Evolutionary conservation across 2,329 filamentous ascomycete species (phyloP).

Genomic region (Dothideomycetes sp.): DNA sequence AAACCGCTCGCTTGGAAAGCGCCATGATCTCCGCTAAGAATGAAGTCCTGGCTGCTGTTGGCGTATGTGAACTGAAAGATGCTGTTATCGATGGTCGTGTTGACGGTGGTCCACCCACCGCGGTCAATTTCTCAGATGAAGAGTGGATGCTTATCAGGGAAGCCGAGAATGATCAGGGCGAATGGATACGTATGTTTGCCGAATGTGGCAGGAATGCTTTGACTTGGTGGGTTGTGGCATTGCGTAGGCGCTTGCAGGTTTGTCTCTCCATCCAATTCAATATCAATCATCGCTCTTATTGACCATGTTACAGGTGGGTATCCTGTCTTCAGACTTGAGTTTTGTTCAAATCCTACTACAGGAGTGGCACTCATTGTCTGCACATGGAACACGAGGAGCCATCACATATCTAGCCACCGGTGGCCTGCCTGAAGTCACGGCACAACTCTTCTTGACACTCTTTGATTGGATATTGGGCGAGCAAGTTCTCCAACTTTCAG

Average conservation of each 20-base stretch:
- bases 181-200: slow-evolving; percentile 8
- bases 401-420: slow-evolving; percentile 1
- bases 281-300: neutral
- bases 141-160: slow-evolving; percentile 11
- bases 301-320: slow-evolving; percentile 1
- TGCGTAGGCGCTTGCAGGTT: slow-evolving; percentile 14
- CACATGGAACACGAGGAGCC: neutral
- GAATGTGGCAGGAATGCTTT: slow-evolving; percentile 4
- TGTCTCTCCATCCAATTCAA: neutral
- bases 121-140: neutral
- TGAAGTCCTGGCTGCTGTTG: slow-evolving; percentile 38
- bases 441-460: slow-evolving; percentile 2
- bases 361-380: slow-evolving; percentile 1
- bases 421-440: slow-evolving; percentile 2
- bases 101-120: neutral
- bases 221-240: slow-evolving; percentile 14
- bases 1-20: slow-evolving; percentile 31
- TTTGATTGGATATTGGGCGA: slow-evolving; percentile 6
- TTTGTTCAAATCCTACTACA: neutral
- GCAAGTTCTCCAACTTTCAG: neutral
- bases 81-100: neutral
- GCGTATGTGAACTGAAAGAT: slow-evolving; percentile 35
- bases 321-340: slow-evolving; percentile 1
- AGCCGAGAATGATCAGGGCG: slow-evolving; percentile 15
- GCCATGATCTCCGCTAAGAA: slow-evolving; percentile 38